Evolutionary conservation across 352 stramenopile species (phyloP), one percentile per base, ranked within the genome.

Genomic region (Globisporangium parvum): DNA sequence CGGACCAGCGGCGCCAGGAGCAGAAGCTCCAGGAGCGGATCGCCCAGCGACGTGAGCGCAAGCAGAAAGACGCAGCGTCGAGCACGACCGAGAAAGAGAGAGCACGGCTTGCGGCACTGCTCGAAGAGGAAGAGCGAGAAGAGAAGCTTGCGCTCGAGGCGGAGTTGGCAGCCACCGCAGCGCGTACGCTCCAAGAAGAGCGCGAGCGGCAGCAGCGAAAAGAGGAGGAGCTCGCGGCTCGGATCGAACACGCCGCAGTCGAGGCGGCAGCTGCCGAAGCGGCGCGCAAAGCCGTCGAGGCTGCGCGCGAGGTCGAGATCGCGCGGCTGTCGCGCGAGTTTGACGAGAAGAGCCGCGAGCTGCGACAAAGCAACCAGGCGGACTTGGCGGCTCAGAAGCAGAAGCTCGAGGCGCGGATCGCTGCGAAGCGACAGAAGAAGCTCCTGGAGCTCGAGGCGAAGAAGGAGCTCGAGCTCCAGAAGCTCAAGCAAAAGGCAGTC

Each of bases 401-500:
- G 42, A 87, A 86, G 41, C 71, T 93, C 11, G 79, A 89, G 55
- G 70, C 73, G 47, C 73, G 83, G 35, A 79, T 93, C 14, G 80
- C 75, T 1, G 74, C 77, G 6, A 93, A 89, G 66, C 88, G 89
- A 61, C 62, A 87, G 35, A 87, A 85, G 21, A 91, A 91, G 48
- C 56, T 86, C 21, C 69, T 74, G 53, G 80, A 93, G 23, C 62
- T 93, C 2, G 75, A 91, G 53, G 75, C 76, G 12, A 90, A 90
- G 56, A 71, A 68, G 20, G 77, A 81, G 46, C 39, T 77, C 14
- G 80, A 88, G 59, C 71, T 70, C 0, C 69, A 82, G 47, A 61
- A 71, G 37, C 63, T 90, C 20, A 62, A 72, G 39, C 31, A 71
- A 8, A 65, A 77, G 23, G 68, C 85, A 23, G 58, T 74, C 20